Conservation (phyloP, 441 rosid genomes). For the Erodium texanum region DNA sequence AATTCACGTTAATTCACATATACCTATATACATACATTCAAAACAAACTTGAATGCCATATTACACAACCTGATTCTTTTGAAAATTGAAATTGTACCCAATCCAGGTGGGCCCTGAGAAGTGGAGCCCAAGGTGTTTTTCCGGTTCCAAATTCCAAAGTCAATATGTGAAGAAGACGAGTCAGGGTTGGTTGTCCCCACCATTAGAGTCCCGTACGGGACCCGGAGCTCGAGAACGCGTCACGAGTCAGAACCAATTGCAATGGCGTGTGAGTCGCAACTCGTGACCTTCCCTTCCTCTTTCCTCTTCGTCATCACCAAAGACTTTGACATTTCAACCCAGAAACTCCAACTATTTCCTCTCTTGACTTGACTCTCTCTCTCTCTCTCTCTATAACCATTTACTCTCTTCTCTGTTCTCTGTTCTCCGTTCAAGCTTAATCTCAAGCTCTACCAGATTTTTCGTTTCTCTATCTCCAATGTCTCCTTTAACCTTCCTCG, state of each 20-base stretch:
- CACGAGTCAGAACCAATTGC: too few relatives aligned
- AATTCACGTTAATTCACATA: too few relatives aligned
- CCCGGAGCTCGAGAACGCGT: background rate
- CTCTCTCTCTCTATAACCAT: background rate
- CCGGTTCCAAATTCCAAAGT: conserved; percentile 3
- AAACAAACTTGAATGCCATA: too few relatives aligned
- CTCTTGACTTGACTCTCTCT: conserved; percentile 1
- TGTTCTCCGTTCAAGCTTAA: conserved; percentile 15
- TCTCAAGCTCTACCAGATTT: background rate
- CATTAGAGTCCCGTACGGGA: background rate
- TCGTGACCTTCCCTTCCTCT: background rate
- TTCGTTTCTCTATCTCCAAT: conserved; percentile 15
- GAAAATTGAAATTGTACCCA: too few relatives aligned
- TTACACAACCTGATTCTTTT: too few relatives aligned
- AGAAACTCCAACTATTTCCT: background rate
- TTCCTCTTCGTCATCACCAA: background rate
- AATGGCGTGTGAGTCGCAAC: background rate
- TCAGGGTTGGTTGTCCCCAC: background rate
- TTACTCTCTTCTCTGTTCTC: too few relatives aligned
- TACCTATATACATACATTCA: too few relatives aligned
- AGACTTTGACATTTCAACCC: background rate
- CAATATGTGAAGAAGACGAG: background rate
- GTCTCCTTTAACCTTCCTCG: conserved; percentile 2
- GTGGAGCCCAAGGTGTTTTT: too few relatives aligned
- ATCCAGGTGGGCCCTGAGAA: background rate